A percentile compares a stretch with the other conserved stretches of the same genome.
Conservation (phyloP, 2,329 filamentous ascomycete species). For the Colletotrichum agaves region DNA sequence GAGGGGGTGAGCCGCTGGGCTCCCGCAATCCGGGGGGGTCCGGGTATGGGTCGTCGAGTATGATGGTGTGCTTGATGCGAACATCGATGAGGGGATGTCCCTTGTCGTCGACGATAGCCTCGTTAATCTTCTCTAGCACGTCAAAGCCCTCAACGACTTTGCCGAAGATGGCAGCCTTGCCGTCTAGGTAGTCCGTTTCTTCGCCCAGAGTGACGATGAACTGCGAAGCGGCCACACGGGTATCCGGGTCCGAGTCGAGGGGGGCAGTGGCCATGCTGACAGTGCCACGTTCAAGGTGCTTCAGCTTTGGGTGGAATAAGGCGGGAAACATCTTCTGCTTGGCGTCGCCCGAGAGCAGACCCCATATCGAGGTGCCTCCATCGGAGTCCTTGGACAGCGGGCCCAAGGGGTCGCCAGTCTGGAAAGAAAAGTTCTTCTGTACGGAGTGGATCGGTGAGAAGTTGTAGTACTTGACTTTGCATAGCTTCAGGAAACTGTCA, state of each 20-base stretch:
- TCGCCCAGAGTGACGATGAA: constrained; percentile 94
- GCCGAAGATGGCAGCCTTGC: constrained; percentile 94
- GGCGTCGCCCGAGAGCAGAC: constrained; percentile 73
- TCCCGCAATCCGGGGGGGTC: constrained; percentile 82
- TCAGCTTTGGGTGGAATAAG: constrained; percentile 87
- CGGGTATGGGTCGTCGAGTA: constrained; percentile 91
- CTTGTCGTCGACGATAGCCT: constrained; percentile 85
- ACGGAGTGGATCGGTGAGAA: constrained; percentile 92
- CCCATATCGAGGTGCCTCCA: constrained; percentile 95
- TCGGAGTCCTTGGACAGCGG: constrained; percentile 86
- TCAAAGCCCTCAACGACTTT: constrained; percentile 97
- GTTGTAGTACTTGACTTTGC: constrained; percentile 99
- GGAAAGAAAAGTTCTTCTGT: constrained; percentile 95
- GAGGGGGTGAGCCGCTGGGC: constrained; percentile 82
- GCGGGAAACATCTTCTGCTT: constrained; percentile 82
- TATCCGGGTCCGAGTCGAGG: constrained; percentile 79
- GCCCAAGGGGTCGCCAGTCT: constrained; percentile 93
- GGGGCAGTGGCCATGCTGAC: constrained; percentile 98
- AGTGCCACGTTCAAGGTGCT: constrained; percentile 88
- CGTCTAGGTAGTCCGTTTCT: constrained; percentile 89
- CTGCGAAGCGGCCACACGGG: constrained; percentile 86
- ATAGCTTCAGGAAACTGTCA: constrained; percentile 94
- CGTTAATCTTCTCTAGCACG: constrained; percentile 91
- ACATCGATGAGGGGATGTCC: constrained; percentile 94
- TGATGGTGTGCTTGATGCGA: constrained; percentile 89